Evolutionary conservation across 148 eudicot species (phyloP).

Genomic region (Vaccinium myrtillus): DNA sequence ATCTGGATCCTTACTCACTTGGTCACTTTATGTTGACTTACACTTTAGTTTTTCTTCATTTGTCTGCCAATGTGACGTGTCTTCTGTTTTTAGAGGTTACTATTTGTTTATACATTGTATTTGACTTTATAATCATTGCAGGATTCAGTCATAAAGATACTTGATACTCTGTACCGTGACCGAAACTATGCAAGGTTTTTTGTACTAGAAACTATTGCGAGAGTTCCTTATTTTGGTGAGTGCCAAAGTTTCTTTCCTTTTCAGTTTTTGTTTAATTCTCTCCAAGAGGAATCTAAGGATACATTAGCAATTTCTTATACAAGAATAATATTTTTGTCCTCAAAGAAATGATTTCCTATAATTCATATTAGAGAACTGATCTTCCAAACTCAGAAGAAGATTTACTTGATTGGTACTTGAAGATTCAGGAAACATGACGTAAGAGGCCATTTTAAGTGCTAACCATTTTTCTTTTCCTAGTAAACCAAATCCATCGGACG

Average conservation of each 20-base stretch:
- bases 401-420: not conserved
- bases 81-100: not conserved
- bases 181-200: conserved; percentile 87
- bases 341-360: not conserved
- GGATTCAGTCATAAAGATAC: conserved; percentile 95
- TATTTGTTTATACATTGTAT: not conserved
- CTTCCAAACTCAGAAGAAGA: not conserved
- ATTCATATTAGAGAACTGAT: not conserved
- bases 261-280: not conserved
- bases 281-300: not conserved
- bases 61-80: not conserved
- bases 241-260: conserved; percentile 16
- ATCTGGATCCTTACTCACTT: not conserved
- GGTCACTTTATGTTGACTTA: not conserved
- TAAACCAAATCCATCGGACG: not conserved
- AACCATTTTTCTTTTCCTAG: not conserved
- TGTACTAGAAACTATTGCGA: conserved; percentile 95
- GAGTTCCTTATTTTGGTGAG: conserved; percentile 99
- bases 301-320: not conserved
- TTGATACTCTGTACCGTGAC: conserved; percentile 81
- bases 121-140: conserved; percentile 35
- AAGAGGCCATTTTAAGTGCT: not conserved
- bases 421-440: not conserved
- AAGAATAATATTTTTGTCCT: not conserved
- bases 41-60: not conserved